phyloP scores from a whole-genome alignment of 164 flowering plant species.

The Liquidambar formosana region DNA sequence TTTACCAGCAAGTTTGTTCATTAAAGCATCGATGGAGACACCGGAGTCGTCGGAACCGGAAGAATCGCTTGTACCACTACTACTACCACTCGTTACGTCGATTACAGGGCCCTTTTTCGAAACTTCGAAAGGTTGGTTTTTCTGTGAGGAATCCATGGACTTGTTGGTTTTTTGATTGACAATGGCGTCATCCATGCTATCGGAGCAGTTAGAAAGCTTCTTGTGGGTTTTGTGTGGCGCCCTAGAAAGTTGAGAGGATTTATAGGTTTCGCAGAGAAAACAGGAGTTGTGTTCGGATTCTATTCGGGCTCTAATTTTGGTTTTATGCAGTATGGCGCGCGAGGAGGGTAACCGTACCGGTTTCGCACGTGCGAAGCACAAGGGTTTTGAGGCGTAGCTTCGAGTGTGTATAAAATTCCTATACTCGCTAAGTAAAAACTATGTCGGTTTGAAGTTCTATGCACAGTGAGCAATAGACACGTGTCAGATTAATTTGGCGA shows the following conservation, averaged over 20 bases:
- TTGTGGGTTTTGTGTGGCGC: neutral
- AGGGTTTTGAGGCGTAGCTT: too few species aligned
- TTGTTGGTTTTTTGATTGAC: constrained; percentile 5
- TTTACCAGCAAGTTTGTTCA: neutral
- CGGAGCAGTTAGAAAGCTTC: too few species aligned
- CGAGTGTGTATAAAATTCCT: too few species aligned
- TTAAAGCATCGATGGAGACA: constrained; percentile 3
- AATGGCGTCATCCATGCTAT: neutral
- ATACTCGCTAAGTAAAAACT: too few species aligned
- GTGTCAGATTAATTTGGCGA: too few species aligned
- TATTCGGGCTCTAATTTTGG: neutral
- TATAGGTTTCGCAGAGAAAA: neutral
- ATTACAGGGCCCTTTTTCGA: constrained; percentile 2
- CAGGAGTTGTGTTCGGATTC: neutral
- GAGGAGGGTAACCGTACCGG: neutral
- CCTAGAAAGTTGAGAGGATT: neutral
- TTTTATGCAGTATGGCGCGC: neutral
- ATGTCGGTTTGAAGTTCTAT: too few species aligned
- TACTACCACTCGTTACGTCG: constrained; percentile 9
- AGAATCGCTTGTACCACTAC: constrained; percentile 8
- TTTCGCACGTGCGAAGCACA: too few species aligned
- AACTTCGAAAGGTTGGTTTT: neutral
- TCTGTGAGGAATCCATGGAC: neutral
- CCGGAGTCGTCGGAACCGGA: neutral
- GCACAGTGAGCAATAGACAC: too few species aligned